Evolutionary conservation across 306 rosid species (phyloP).

Genomic region (Rubus idaeus): DNA sequence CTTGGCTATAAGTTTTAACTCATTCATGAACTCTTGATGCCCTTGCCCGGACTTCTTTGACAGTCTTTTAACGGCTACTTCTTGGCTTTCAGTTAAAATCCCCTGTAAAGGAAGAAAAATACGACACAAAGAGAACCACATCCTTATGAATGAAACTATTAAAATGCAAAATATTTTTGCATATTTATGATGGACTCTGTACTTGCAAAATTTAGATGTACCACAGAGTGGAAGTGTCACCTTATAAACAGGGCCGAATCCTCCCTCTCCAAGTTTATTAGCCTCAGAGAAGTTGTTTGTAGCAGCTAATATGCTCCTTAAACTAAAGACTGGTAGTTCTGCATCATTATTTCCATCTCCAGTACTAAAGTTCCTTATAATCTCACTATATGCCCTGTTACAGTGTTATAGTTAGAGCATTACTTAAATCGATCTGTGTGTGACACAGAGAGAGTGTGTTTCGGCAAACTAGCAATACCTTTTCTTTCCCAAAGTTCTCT

Average conservation of each 20-base stretch:
- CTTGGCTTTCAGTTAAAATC: slow-evolving; percentile 28
- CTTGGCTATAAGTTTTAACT: slow-evolving; percentile 41
- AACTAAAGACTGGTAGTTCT: slow-evolving; percentile 39
- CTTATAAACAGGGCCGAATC: slow-evolving; percentile 60
- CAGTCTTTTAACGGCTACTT: slow-evolving; percentile 48
- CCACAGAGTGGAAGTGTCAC: slow-evolving; percentile 8
- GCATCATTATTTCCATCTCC: slow-evolving; percentile 25
- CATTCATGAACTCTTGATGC: slow-evolving; percentile 47
- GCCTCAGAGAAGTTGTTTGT: slow-evolving; percentile 48
- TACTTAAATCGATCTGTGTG: too few relatives aligned
- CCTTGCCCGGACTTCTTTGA: slow-evolving; percentile 47
- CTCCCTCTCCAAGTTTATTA: slow-evolving; percentile 53
- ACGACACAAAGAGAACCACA: too few relatives aligned
- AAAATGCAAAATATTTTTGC: background rate
- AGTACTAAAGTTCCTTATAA: slow-evolving; percentile 6
- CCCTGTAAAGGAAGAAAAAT: slow-evolving; percentile 26
- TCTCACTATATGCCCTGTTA: background rate
- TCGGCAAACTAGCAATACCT: background rate
- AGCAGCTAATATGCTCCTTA: slow-evolving; percentile 33
- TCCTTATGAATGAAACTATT: too few relatives aligned
- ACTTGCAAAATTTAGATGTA: too few relatives aligned
- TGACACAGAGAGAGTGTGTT: too few relatives aligned
- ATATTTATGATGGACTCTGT: too few relatives aligned
- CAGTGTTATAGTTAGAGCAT: too few relatives aligned
- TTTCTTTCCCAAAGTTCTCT: background rate